These are phyloP conservation scores for Beauveria scarabaeidicola DNA, from an alignment of 2,329 filamentous ascomycete genomes.

Conservation along the genomic window DNA sequence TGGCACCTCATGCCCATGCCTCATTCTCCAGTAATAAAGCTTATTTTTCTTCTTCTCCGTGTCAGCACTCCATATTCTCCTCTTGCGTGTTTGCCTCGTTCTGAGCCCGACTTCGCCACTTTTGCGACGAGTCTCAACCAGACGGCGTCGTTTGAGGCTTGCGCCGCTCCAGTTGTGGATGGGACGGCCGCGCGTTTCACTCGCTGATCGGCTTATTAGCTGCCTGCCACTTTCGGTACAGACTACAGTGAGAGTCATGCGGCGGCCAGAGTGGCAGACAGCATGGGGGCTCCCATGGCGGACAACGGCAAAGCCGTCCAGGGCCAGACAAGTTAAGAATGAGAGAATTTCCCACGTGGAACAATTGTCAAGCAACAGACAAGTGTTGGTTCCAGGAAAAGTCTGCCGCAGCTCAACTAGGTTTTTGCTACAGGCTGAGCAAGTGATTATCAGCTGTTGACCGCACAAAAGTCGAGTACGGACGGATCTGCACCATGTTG, in stretches of 20 bases:
- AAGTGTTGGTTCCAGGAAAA: not conserved
- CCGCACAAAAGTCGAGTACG: not conserved
- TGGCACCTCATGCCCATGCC: not conserved
- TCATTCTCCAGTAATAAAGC: not conserved
- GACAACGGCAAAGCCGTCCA: not conserved
- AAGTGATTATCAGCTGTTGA: not conserved
- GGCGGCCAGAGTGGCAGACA: not conserved
- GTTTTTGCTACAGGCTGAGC: not conserved
- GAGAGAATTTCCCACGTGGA: not conserved
- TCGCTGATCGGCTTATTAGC: not conserved
- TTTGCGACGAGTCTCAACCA: not conserved
- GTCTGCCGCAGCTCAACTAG: not conserved
- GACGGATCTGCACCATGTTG: not conserved
- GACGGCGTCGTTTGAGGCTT: constrained; percentile 3
- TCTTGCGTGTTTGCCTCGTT: not conserved
- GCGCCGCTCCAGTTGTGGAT: constrained; percentile 5
- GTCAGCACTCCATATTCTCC: not conserved
- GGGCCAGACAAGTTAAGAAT: not conserved
- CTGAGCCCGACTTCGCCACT: constrained; percentile 2
- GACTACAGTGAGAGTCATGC: not conserved
- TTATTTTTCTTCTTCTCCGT: not conserved
- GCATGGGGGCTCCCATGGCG: not conserved
- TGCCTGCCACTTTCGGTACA: not conserved
- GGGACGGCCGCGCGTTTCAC: constrained; percentile 6
- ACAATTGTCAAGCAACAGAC: not conserved